These are phyloP conservation scores for Penicillium coffeae DNA, from an alignment of 495 filamentous ascomycete species.

Conservation along the genomic window DNA sequence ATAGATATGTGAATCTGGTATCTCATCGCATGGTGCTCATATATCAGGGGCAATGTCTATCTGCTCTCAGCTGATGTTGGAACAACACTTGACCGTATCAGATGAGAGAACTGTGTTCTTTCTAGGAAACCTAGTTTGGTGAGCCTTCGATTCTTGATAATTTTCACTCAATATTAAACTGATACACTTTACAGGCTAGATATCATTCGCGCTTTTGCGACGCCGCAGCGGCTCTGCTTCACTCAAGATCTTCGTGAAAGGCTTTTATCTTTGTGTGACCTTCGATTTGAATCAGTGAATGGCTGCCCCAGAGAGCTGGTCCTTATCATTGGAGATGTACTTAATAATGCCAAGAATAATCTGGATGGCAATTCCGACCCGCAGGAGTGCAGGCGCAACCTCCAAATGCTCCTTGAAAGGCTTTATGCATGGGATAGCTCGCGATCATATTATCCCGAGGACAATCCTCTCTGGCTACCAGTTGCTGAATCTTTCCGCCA, in stretches of 20 bases:
- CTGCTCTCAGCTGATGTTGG: constrained; percentile 27
- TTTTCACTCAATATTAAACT: no score
- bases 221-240: constrained; percentile 31
- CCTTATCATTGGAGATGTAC: constrained; percentile 28
- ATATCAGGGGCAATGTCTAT: constrained; percentile 40
- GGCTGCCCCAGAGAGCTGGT: constrained; percentile 34
- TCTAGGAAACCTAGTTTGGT: constrained; percentile 37
- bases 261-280: constrained; percentile 23
- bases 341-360: constrained; percentile 33
- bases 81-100: constrained; percentile 21
- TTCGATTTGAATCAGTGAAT: constrained; percentile 35
- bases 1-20: constrained; percentile 35
- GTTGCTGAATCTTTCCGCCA: constrained; percentile 32
- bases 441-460: constrained; percentile 22
- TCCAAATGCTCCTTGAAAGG: constrained; percentile 18
- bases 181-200: constrained; percentile 38
- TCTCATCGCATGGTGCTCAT: constrained; percentile 36
- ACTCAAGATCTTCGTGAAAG: constrained; percentile 30
- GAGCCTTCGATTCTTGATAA: no score
- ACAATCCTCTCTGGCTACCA: constrained; percentile 26
- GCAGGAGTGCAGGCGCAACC: constrained; percentile 16
- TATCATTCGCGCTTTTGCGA: constrained; percentile 36
- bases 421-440: constrained; percentile 28
- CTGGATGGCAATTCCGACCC: constrained; percentile 16
- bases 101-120: constrained; percentile 35